Evolutionary conservation across 257 asterid genomes (phyloP).

Genomic region (Salvia miltiorrhiza): DNA sequence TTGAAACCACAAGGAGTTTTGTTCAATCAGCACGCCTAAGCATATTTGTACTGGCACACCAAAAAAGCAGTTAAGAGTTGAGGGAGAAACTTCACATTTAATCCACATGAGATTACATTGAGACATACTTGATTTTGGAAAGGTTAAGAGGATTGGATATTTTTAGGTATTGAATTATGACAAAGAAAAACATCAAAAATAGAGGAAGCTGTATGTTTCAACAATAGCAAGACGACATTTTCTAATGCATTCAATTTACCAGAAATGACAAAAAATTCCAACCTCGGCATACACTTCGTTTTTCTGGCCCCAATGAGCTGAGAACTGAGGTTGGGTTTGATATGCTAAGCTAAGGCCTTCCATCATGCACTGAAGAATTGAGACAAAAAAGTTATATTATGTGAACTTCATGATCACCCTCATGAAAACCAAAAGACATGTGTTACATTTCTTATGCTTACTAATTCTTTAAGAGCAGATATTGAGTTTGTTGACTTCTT

Average conservation of each 20-base stretch:
- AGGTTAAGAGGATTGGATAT: not conserved
- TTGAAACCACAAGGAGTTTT: slow-evolving; percentile 7
- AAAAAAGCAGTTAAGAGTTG: not conserved
- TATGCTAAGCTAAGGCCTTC: slow-evolving; percentile 75
- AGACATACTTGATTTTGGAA: slow-evolving; percentile 3
- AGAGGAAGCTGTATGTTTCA: not conserved
- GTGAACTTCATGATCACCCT: slow-evolving; percentile 4
- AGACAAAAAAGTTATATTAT: slow-evolving; percentile 1
- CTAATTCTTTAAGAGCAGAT: slow-evolving; percentile 71
- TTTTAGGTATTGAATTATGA: not conserved
- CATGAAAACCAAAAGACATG: not conserved
- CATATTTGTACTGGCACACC: not conserved
- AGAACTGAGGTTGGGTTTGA: slow-evolving; percentile 76
- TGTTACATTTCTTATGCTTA: slow-evolving; percentile 33
- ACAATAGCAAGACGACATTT: not conserved
- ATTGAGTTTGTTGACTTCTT: slow-evolving; percentile 59
- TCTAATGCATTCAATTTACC: not conserved
- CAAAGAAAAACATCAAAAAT: not conserved
- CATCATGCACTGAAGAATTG: slow-evolving; percentile 51
- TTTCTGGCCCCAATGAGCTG: slow-evolving; percentile 60
- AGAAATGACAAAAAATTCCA: slow-evolving; percentile 13
- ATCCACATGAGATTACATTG: not conserved
- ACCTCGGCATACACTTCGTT: slow-evolving; percentile 87
- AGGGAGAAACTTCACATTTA: not conserved
- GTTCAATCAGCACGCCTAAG: not conserved